phyloP scores from a whole-genome alignment of 2,329 filamentous ascomycete species.

The Cladophialophora carrionii region DNA sequence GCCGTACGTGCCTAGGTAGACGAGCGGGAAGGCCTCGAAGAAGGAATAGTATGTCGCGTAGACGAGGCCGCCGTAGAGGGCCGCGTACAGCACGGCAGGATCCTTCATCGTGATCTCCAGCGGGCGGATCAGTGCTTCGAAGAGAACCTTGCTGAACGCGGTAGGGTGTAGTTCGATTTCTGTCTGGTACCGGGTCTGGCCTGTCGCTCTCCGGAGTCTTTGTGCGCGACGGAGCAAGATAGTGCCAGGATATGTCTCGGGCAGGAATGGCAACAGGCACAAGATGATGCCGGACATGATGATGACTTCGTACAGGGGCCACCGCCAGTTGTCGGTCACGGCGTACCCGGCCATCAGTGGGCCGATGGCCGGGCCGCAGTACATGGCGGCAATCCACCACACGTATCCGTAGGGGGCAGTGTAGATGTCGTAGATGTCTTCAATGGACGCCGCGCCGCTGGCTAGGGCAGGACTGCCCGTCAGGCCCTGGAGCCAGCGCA shows the following conservation, averaged over 20 bases:
- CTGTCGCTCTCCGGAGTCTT: constrained; percentile 63
- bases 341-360: constrained; percentile 63
- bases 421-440: constrained; percentile 57
- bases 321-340: constrained; percentile 62
- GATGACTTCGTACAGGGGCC: constrained; percentile 60
- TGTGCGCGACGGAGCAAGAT: constrained; percentile 64
- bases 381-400: constrained; percentile 57
- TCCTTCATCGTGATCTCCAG: constrained; percentile 54
- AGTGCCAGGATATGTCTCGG: constrained; percentile 63
- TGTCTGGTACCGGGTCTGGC: constrained; percentile 44
- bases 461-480: constrained; percentile 68
- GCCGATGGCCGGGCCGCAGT: constrained; percentile 39
- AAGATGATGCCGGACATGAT: constrained; percentile 63
- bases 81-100: constrained; percentile 64
- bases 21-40: constrained; percentile 68
- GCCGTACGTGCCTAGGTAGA: constrained; percentile 62
- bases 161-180: constrained; percentile 62
- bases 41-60: constrained; percentile 57
- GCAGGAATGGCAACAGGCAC: constrained; percentile 63
- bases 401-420: constrained; percentile 62
- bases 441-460: constrained; percentile 55
- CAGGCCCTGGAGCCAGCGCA: constrained; percentile 67
- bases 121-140: constrained; percentile 24
- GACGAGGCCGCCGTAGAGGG: constrained; percentile 63
- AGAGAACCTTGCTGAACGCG: constrained; percentile 56